phyloP scores from a whole-genome alignment of 345 rosid species.

The Cochlearia excelsa region DNA sequence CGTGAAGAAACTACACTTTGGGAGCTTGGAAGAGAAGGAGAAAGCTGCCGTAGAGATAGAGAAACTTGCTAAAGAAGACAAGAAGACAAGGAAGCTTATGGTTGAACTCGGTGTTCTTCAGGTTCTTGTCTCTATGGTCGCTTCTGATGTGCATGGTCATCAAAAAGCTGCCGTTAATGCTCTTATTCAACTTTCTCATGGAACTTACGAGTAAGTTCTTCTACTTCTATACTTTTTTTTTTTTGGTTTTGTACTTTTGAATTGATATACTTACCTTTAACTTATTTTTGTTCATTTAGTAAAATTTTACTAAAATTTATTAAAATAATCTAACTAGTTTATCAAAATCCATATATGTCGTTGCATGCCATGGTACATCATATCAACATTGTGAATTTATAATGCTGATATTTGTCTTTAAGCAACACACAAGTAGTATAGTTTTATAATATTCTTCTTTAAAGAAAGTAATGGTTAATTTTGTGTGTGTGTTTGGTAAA shows the following conservation, averaged over 20 bases:
- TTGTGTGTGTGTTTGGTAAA: constrained; percentile 1
- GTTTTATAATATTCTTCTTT: background rate
- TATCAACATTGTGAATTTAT: background rate
- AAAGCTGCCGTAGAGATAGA: constrained; percentile 63
- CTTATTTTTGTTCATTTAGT: background rate
- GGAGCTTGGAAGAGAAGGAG: constrained; percentile 70
- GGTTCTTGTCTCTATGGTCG: constrained; percentile 68
- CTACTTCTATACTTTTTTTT: background rate
- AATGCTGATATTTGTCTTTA: background rate
- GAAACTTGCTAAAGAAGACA: constrained; percentile 59
- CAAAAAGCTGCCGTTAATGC: constrained; percentile 60
- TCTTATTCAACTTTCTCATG: constrained; percentile 78
- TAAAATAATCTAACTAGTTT: background rate
- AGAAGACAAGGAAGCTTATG: constrained; percentile 56
- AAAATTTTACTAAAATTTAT: background rate
- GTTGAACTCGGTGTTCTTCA: constrained; percentile 86
- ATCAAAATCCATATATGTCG: background rate
- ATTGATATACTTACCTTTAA: no score
- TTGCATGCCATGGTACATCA: constrained; percentile 18
- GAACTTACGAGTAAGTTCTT: constrained; percentile 66
- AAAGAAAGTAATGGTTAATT: background rate
- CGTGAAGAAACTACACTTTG: constrained; percentile 85
- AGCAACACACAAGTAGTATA: background rate
- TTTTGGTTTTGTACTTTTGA: no score
- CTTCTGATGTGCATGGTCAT: constrained; percentile 40